Evolutionary conservation across 257 asterid genomes (phyloP).

Genomic region (Eucommia ulmoides): DNA sequence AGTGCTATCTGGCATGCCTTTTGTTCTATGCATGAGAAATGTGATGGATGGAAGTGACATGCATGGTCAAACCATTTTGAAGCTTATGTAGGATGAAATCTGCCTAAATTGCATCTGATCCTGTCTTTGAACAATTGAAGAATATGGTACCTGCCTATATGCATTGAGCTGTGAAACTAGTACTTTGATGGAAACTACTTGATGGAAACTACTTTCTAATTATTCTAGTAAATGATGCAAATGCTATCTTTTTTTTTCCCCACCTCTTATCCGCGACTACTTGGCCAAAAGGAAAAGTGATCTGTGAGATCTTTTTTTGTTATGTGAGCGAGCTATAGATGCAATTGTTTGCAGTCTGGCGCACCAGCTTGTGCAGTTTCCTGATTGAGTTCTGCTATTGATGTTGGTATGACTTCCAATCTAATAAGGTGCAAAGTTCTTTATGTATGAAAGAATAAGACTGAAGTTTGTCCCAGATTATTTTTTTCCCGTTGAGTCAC

Average conservation of each 20-base stretch:
- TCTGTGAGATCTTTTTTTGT: no score
- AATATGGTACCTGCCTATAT: conserved; percentile 9
- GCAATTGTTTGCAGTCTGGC: no score
- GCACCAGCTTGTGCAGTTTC: no score
- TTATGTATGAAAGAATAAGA: no score
- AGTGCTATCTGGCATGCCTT: conserved; percentile 49
- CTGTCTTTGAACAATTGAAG: conserved; percentile 13
- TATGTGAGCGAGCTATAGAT: no score
- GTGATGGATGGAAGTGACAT: conserved; percentile 30
- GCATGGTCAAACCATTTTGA: conserved; percentile 31
- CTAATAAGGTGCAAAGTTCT: no score
- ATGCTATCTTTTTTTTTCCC: not conserved
- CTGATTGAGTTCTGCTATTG: no score
- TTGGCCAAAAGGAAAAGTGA: no score
- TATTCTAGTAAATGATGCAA: not conserved
- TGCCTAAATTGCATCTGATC: conserved; percentile 10
- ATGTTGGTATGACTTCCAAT: no score
- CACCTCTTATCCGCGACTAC: not conserved
- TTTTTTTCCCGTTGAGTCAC: no score
- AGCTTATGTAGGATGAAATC: conserved; percentile 20
- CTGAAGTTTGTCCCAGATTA: no score
- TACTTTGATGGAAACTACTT: not conserved
- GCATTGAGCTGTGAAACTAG: not conserved
- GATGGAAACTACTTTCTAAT: not conserved
- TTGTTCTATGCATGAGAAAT: conserved; percentile 36